These are phyloP conservation scores for Candida maltosa DNA, from an alignment of 805 yeast genomes.

Conservation along the genomic window DNA sequence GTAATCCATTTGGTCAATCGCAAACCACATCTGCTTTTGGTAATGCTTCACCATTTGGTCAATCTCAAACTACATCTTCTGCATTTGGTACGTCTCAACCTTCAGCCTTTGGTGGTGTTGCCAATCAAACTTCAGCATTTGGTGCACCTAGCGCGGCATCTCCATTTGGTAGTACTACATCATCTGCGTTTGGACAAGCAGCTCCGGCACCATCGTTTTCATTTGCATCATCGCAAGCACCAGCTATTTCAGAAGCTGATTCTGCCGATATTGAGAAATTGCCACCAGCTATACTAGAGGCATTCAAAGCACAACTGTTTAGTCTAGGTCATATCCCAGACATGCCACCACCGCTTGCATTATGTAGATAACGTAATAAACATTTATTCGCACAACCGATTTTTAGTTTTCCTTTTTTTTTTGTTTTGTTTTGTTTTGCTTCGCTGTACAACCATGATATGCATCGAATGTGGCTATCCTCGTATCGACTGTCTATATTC, in stretches of 20 bases:
- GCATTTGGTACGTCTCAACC: conserved; percentile 9
- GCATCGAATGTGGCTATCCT: conserved; percentile 75
- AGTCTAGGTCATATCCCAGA: conserved; percentile 69
- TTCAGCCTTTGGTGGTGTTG: no score
- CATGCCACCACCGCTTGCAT: conserved; percentile 56
- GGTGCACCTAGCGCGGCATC: conserved; percentile 2
- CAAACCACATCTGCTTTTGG: conserved; percentile 8
- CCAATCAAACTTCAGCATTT: conserved; percentile 1
- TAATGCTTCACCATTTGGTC: conserved; percentile 5
- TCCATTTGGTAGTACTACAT: conserved; percentile 2
- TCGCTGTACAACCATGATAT: conserved; percentile 54
- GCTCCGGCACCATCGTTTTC: conserved; percentile 1
- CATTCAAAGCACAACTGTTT: conserved; percentile 49
- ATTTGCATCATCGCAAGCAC: conserved; percentile 1
- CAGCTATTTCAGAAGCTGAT: conserved; percentile 14
- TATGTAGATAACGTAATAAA: conserved; percentile 7
- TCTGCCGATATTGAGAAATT: conserved; percentile 31
- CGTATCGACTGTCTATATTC: conserved; percentile 66
- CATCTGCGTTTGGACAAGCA: conserved; percentile 8
- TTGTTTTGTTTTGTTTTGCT: background rate
- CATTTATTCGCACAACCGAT: background rate
- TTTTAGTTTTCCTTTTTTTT: background rate
- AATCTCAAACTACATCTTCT: background rate
- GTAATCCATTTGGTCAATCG: conserved; percentile 9
- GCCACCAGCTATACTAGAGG: conserved; percentile 38